Conservation (phyloP, 2,329 filamentous ascomycete genomes). For the Westerdykella sp. region DNA sequence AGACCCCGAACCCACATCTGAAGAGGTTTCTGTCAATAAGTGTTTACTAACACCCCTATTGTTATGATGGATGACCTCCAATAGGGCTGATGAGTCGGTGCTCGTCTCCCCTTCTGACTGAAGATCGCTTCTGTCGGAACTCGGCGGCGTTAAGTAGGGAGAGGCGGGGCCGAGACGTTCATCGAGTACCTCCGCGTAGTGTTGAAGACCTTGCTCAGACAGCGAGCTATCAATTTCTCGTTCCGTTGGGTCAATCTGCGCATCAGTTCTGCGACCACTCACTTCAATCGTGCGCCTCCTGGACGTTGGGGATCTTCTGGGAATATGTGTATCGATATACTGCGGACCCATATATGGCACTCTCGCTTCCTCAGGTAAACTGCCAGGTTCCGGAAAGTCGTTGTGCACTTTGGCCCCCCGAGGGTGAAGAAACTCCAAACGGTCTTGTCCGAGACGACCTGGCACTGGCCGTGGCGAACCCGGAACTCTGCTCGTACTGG, state of each 20-base stretch:
- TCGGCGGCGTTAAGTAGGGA: too few species aligned
- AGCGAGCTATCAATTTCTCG: background rate
- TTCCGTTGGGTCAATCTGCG: background rate
- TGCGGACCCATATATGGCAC: background rate
- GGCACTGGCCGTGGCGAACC: slow-evolving; percentile 15
- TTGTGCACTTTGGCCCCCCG: too few species aligned
- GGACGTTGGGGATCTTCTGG: background rate
- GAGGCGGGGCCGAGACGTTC: too few species aligned
- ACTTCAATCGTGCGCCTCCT: background rate
- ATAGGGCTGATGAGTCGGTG: too few species aligned
- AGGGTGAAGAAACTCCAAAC: background rate
- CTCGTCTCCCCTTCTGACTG: too few species aligned
- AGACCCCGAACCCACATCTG: too few species aligned
- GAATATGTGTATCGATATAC: background rate
- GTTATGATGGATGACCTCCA: too few species aligned
- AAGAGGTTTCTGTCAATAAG: too few species aligned
- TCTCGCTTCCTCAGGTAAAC: background rate
- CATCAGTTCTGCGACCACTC: background rate
- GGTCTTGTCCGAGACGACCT: slow-evolving; percentile 2
- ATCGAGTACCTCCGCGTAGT: background rate
- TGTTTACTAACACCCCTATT: too few species aligned
- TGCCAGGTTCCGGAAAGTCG: background rate
- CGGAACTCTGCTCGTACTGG: slow-evolving; percentile 19
- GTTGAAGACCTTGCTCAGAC: background rate
- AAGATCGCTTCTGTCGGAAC: too few species aligned